Conservation (phyloP, 805 yeast species). For the Starmerella sirachaensis region DNA sequence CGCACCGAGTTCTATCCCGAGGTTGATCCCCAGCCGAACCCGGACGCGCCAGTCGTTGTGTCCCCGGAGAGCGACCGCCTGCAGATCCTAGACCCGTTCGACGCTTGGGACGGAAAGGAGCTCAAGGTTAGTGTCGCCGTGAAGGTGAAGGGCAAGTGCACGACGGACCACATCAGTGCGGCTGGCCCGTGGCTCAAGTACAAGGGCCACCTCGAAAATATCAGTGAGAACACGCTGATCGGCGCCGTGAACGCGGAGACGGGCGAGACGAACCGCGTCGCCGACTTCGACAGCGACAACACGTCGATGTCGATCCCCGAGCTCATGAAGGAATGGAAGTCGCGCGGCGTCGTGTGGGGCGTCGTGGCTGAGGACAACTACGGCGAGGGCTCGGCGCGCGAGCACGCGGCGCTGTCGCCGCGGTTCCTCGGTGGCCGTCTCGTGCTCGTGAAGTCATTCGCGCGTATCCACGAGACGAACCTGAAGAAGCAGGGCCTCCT, state of each 20-base stretch:
- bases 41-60: constrained; percentile 52
- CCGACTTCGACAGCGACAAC: constrained; percentile 61
- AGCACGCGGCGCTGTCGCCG: constrained; percentile 95
- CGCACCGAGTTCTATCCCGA: constrained; percentile 66
- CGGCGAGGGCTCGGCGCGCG: constrained; percentile 99
- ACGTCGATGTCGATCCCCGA: constrained; percentile 76
- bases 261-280: constrained; percentile 85
- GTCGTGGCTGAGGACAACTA: constrained; percentile 96
- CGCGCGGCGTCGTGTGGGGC: constrained; percentile 73
- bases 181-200: constrained; percentile 98
- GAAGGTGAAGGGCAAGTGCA: constrained; percentile 95
- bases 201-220: constrained; percentile 94
- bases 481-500: constrained; percentile 96
- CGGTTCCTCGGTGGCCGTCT: constrained; percentile 85
- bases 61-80: constrained; percentile 84
- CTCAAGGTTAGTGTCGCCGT: constrained; percentile 60
- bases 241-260: constrained; percentile 97
- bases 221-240: constrained; percentile 85
- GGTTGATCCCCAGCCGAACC: constrained; percentile 49
- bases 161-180: constrained; percentile 96
- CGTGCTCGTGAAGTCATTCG: constrained; percentile 86
- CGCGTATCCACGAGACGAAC: constrained; percentile 96
- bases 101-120: constrained; percentile 78
- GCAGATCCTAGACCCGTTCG: constrained; percentile 80
- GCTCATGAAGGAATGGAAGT: constrained; percentile 90